Conservation (phyloP, 163 green algal genomes). For the Volvox carteri region DNA sequence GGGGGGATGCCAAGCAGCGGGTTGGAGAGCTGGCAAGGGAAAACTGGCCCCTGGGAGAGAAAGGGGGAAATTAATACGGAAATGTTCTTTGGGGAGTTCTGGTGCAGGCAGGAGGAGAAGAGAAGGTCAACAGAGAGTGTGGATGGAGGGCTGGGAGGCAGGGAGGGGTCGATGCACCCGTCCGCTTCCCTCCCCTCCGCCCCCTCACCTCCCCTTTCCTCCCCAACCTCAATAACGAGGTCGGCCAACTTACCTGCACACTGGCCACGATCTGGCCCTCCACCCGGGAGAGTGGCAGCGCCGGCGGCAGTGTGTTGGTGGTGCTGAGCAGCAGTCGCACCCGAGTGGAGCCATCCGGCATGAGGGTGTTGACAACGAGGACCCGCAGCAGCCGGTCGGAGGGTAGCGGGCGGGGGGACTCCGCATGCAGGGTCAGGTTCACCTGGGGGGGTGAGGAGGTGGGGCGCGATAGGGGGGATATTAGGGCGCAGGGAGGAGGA, state of each 20-base stretch:
- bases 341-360: constrained; percentile 7
- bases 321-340: constrained; percentile 42
- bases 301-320: neutral
- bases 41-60: too few relatives aligned
- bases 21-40: too few relatives aligned
- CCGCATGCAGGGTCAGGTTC: constrained; percentile 51
- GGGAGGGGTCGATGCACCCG: too few relatives aligned
- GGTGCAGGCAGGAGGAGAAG: too few relatives aligned
- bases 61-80: too few relatives aligned
- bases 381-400: constrained; percentile 18
- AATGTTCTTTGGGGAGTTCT: too few relatives aligned
- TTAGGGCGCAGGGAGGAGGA: neutral
- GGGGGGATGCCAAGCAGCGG: too few relatives aligned
- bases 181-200: too few relatives aligned
- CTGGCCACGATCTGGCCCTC: neutral
- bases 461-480: neutral
- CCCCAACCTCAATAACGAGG: neutral
- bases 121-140: too few relatives aligned
- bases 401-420: constrained; percentile 29
- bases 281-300: constrained; percentile 45
- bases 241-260: constrained; percentile 26
- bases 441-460: neutral
- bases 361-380: constrained; percentile 10
- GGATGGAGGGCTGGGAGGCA: too few relatives aligned
- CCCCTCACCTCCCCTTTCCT: neutral